A percentile compares a stretch with the other conserved stretches of the same genome.
These are phyloP conservation scores for Fagus sylvatica DNA, from an alignment of 306 rosid species.

Conservation along the genomic window DNA sequence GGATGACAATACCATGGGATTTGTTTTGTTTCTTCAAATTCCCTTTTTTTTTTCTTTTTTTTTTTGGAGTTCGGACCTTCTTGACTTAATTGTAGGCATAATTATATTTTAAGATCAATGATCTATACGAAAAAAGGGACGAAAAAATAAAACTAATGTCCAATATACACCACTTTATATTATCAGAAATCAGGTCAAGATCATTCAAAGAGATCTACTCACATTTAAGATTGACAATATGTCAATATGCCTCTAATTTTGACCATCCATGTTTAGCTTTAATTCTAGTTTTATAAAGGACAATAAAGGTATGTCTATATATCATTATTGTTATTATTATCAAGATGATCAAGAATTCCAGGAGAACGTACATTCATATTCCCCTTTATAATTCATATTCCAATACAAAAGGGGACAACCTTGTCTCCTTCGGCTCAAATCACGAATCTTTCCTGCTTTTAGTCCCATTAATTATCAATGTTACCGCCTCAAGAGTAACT, in stretches of 20 bases:
- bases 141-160: not conserved
- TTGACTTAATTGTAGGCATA: not conserved
- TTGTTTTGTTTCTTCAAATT: not conserved
- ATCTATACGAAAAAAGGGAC: not conserved
- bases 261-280: too few species aligned
- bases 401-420: not conserved
- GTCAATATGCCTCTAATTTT: too few species aligned
- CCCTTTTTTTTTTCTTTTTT: not conserved
- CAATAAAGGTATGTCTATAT: too few species aligned
- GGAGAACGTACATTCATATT: too few species aligned
- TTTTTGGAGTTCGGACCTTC: not conserved
- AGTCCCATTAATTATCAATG: too few species aligned
- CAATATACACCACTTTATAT: not conserved
- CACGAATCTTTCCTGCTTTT: not conserved
- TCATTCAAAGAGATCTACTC: too few species aligned
- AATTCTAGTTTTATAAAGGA: too few species aligned
- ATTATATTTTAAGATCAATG: not conserved
- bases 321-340: too few species aligned
- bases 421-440: not conserved
- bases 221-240: too few species aligned
- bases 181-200: too few species aligned
- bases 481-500: not conserved
- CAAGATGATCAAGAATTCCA: too few species aligned
- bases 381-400: not conserved
- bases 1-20: not conserved